Evolutionary conservation across 371 early-diverging fungal species (phyloP).

Genomic region (Mucor velutinosus): DNA sequence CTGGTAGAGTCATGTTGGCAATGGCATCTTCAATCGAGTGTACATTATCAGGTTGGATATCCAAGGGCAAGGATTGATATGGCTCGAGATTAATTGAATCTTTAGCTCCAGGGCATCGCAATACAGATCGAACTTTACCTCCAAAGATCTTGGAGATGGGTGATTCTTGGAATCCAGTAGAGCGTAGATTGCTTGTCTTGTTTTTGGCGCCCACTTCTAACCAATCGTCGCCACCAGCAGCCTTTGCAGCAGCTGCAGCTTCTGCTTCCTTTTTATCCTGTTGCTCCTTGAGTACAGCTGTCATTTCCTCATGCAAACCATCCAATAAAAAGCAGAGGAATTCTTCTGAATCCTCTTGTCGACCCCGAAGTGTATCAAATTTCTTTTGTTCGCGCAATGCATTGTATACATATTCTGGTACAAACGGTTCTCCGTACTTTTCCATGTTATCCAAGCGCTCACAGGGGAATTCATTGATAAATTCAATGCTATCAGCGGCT

Average conservation of each 20-base stretch:
- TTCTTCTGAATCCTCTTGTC: conserved; percentile 98
- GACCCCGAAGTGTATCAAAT: conserved; percentile 84
- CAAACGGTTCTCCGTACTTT: conserved; percentile 79
- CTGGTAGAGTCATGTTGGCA: conserved; percentile 71
- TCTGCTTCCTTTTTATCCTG: conserved; percentile 28
- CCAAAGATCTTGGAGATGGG: conserved; percentile 90
- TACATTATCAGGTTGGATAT: conserved; percentile 82
- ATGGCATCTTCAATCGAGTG: conserved; percentile 87
- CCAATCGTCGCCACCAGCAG: conserved; percentile 71
- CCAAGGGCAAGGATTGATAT: conserved; percentile 86
- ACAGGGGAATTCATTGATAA: conserved; percentile 73
- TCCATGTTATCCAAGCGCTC: conserved; percentile 41
- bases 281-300: conserved; percentile 40
- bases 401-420: conserved; percentile 92
- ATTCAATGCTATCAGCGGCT: conserved; percentile 60
- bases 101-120: conserved; percentile 75
- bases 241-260: conserved; percentile 10
- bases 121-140: conserved; percentile 78
- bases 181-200: conserved; percentile 57
- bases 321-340: conserved; percentile 92
- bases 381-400: conserved; percentile 79
- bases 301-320: conserved; percentile 93
- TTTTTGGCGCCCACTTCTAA: conserved; percentile 89
- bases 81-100: conserved; percentile 89
- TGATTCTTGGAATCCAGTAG: conserved; percentile 66